Evolutionary conservation across 805 yeast genomes (phyloP).

Genomic region (Hanseniaspora lindneri): DNA sequence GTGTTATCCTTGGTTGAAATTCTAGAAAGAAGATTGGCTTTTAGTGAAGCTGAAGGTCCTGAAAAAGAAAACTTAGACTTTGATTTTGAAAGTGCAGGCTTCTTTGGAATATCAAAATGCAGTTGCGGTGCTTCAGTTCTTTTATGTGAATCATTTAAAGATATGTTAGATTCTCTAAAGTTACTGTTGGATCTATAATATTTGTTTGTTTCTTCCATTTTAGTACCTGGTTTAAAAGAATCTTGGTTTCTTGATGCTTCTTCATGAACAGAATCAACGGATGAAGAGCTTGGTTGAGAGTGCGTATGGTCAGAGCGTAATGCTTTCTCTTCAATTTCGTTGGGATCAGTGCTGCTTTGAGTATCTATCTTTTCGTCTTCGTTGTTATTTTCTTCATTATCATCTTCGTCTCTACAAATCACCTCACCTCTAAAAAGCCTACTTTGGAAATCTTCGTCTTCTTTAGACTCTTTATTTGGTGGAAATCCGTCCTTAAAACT

Average conservation of each 20-base stretch:
- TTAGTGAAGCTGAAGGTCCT: not conserved
- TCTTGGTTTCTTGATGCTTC: not conserved
- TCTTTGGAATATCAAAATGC: conserved; percentile 13
- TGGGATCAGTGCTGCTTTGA: too few species aligned
- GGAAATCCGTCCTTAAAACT: not conserved
- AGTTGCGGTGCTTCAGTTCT: too few species aligned
- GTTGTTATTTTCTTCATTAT: not conserved
- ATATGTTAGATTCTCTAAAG: too few species aligned
- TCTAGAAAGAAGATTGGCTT: not conserved
- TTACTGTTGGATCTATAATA: too few species aligned
- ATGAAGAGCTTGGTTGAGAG: too few species aligned
- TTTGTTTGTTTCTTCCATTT: too few species aligned
- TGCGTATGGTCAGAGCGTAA: too few species aligned
- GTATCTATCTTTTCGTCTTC: too few species aligned
- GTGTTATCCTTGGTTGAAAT: not conserved
- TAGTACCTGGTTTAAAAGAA: too few species aligned
- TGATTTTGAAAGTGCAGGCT: not conserved
- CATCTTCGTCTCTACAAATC: conserved; percentile 22
- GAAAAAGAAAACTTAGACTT: not conserved
- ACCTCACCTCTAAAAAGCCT: conserved; percentile 29
- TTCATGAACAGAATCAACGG: not conserved
- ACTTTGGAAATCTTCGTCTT: conserved; percentile 25
- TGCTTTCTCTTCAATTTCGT: too few species aligned
- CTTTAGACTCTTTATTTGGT: not conserved
- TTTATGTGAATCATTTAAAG: too few species aligned